Conservation (phyloP, 768 basidiomycete genomes). For the Auriscalpium orientale region DNA sequence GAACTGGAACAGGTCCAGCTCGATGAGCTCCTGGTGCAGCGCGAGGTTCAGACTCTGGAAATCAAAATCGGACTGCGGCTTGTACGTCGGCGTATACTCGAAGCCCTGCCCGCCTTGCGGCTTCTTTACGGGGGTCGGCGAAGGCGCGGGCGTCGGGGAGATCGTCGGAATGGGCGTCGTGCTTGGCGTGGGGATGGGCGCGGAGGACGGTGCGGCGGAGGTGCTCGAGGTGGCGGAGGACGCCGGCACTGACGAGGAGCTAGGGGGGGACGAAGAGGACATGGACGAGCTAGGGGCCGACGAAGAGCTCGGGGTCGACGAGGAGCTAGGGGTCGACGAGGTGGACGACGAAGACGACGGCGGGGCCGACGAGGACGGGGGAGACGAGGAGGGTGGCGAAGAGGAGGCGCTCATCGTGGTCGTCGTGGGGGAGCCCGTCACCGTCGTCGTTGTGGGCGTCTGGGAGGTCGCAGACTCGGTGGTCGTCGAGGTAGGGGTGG, state of each 20-base stretch:
- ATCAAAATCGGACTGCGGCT: slow-evolving; percentile 36
- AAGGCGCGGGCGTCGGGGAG: neutral
- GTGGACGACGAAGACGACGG: neutral
- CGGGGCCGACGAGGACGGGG: neutral
- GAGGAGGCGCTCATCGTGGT: neutral
- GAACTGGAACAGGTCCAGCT: slow-evolving; percentile 52
- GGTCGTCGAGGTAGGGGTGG: no score
- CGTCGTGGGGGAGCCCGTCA: neutral
- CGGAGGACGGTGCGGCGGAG: neutral
- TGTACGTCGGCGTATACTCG: slow-evolving; percentile 26
- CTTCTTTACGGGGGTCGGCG: slow-evolving; percentile 5
- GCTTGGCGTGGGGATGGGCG: neutral
- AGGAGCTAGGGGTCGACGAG: neutral
- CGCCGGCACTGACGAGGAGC: neutral
- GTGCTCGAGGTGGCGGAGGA: neutral
- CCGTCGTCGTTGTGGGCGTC: no score
- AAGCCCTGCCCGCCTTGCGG: slow-evolving; percentile 22
- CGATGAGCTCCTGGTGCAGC: slow-evolving; percentile 59
- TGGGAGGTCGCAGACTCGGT: no score
- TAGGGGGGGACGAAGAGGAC: neutral
- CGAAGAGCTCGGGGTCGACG: neutral
- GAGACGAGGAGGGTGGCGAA: neutral
- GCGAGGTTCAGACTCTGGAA: slow-evolving; percentile 50
- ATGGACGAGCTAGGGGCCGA: neutral
- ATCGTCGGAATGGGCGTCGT: slow-evolving; percentile 2